Percentiles rank a stretch among this genome's conserved stretches.
Evolutionary conservation across 495 filamentous ascomycete genomes (phyloP).

Genomic region (Xylaria nigripes): DNA sequence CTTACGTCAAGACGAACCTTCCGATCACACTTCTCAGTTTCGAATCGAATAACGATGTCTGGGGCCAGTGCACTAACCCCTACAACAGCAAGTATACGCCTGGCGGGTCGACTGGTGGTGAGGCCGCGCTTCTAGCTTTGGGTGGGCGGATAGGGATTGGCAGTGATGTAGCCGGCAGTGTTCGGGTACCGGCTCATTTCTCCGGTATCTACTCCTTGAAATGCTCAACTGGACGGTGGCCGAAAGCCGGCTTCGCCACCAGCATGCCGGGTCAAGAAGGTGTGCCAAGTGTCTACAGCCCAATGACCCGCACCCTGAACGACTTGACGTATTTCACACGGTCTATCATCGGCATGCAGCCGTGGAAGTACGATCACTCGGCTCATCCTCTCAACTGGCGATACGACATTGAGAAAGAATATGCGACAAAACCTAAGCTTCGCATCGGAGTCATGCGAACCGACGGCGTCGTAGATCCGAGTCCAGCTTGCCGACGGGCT

Average conservation of each 20-base stretch:
- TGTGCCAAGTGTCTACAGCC: slow-evolving; percentile 80
- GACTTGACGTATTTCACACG: slow-evolving; percentile 84
- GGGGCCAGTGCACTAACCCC: slow-evolving; percentile 77
- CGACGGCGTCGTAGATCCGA: slow-evolving; percentile 82
- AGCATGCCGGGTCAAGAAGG: slow-evolving; percentile 95
- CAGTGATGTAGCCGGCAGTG: slow-evolving; percentile 88
- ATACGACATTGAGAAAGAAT: slow-evolving; percentile 48
- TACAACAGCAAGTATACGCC: slow-evolving; percentile 78
- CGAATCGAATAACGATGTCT: slow-evolving; percentile 85
- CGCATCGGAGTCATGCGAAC: slow-evolving; percentile 69
- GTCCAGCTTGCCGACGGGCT: slow-evolving; percentile 75
- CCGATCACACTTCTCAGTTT: slow-evolving; percentile 88
- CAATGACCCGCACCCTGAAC: slow-evolving; percentile 82
- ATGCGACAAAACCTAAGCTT: slow-evolving; percentile 51
- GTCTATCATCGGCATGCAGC: slow-evolving; percentile 70
- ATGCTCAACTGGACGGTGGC: slow-evolving; percentile 95
- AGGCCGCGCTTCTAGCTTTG: slow-evolving; percentile 74
- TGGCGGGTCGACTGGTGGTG: slow-evolving; percentile 87
- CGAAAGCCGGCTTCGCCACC: slow-evolving; percentile 73
- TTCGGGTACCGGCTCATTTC: slow-evolving; percentile 83
- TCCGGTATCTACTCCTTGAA: slow-evolving; percentile 82
- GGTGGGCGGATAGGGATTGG: slow-evolving; percentile 92
- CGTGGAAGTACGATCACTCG: slow-evolving; percentile 84
- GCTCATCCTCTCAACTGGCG: slow-evolving; percentile 84
- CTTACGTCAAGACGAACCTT: slow-evolving; percentile 93